phyloP scores from a whole-genome alignment of 164 flowering plant species.

The Piper longum region DNA sequence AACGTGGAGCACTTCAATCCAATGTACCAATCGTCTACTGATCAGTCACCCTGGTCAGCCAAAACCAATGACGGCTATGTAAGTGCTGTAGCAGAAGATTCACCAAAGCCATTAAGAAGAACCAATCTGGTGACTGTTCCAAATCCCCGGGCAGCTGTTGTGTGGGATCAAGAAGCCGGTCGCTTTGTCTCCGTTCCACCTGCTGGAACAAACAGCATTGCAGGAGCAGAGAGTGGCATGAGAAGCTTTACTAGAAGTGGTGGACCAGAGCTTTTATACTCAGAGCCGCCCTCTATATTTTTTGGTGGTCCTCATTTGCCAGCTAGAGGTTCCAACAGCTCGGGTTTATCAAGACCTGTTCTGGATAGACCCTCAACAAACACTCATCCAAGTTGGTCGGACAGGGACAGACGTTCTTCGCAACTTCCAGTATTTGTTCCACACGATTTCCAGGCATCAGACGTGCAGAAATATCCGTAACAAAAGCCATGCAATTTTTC shows the following conservation, averaged over 20 bases:
- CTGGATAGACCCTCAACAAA: conserved; percentile 24
- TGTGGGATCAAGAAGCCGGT: conserved; percentile 81
- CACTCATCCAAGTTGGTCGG: conserved; percentile 41
- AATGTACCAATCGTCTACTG: conserved; percentile 44
- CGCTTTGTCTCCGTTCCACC: conserved; percentile 51
- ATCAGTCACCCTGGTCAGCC: conserved; percentile 47
- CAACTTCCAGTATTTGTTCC: conserved; percentile 93
- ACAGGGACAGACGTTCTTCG: conserved; percentile 34
- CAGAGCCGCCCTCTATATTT: conserved; percentile 86
- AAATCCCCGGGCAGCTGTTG: conserved; percentile 37
- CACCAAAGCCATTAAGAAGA: conserved; percentile 16
- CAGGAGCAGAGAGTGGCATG: neutral
- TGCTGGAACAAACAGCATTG: conserved; percentile 11
- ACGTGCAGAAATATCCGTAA: conserved; percentile 23
- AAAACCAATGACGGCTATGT: conserved; percentile 24
- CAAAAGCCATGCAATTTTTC: neutral
- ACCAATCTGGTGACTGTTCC: conserved; percentile 15
- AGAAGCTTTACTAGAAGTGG: conserved; percentile 26
- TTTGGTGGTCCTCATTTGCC: conserved; percentile 68
- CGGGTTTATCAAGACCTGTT: conserved; percentile 7
- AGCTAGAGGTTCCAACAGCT: conserved; percentile 22
- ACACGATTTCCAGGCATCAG: conserved; percentile 33
- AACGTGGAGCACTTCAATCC: conserved; percentile 61
- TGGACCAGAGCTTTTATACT: conserved; percentile 51
- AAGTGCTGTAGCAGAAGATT: conserved; percentile 12